Base-by-base conservation (phyloP, 73 alveolate species). In the Tetrahymena thermophila region DNA sequence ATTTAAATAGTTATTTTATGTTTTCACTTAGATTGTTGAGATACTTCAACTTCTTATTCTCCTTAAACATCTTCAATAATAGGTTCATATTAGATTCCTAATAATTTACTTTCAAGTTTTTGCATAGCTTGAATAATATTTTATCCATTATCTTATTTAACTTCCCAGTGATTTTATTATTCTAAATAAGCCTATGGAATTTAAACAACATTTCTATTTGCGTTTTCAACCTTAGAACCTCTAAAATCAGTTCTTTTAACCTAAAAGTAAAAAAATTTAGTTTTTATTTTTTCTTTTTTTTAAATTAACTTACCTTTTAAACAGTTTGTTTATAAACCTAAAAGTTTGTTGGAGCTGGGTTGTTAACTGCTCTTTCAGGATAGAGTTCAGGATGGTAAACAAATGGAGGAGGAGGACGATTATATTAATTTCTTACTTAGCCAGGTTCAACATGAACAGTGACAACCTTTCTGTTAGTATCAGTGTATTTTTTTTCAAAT, bases 311-410 rank as follows among this genome's bases (percentile, higher is more conserved):
- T 71, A 71, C 89, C 37, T 71, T 71, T 28, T 28, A 4, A 31
- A 31, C 40, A 31, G 35, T n/a, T 28, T n/a, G 38, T 3, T 71
- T 71, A 23, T 31, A 13, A 31, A 96, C 84, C 14, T n/a, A 89
- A 21, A 94, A 37, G 35, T 96, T 83, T 1, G 95, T 31, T 25
- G 97, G 97, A 17, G 71, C 93, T 42, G 99, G 99, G 94, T 98
- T 98, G 85, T 97, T 97, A 43, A 83, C 93, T 2, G 98, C 98
- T 43, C 96, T 94, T 85, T 98, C 99, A 31, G 99, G 99, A 95
- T 93, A 98, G 55, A 98, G 96, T 93, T 98, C 99, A 35, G 99
- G 99, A 94, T 98, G 99, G 94, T 96, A 98, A 42, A 96, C 95
- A 94, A 96, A 98, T 8, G 98, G 99, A 14, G 98, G 99, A 34